phyloP scores from a whole-genome alignment of 345 rosid genomes.

The Moringa oleifera region DNA sequence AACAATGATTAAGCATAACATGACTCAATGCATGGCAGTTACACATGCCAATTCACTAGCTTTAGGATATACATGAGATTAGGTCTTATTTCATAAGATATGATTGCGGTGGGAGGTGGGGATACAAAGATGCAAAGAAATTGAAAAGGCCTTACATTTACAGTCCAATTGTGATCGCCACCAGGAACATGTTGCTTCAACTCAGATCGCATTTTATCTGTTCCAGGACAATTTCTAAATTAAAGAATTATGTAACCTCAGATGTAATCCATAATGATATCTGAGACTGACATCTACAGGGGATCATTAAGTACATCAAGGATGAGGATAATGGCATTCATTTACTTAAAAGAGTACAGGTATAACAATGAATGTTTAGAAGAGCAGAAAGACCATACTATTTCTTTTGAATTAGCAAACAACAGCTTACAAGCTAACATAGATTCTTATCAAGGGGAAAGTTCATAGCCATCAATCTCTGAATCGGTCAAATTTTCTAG shows the following conservation, averaged over 20 bases:
- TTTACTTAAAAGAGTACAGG: too few relatives aligned
- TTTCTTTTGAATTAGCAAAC: background rate
- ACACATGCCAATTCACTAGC: background rate
- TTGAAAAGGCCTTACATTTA: constrained; percentile 30
- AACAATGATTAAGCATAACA: background rate
- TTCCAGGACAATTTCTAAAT: constrained; percentile 3
- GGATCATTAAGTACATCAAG: too few relatives aligned
- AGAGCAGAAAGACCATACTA: background rate
- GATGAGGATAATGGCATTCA: too few relatives aligned
- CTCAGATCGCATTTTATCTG: constrained; percentile 24
- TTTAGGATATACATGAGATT: background rate
- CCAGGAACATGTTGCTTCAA: constrained; percentile 21
- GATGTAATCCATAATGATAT: background rate
- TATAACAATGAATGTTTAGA: too few relatives aligned
- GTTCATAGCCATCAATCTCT: too few relatives aligned
- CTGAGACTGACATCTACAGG: too few relatives aligned
- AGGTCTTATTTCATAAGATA: background rate
- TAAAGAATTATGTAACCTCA: too few relatives aligned
- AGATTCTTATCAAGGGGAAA: background rate
- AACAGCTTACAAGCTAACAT: background rate
- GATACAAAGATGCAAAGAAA: constrained; percentile 7
- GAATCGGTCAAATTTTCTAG: too few relatives aligned
- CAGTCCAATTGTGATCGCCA: constrained; percentile 19
- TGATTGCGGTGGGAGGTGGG: background rate
- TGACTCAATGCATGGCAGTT: background rate